Base-by-base conservation (phyloP, 129 eudicot species). In the Glebionis coronaria region DNA sequence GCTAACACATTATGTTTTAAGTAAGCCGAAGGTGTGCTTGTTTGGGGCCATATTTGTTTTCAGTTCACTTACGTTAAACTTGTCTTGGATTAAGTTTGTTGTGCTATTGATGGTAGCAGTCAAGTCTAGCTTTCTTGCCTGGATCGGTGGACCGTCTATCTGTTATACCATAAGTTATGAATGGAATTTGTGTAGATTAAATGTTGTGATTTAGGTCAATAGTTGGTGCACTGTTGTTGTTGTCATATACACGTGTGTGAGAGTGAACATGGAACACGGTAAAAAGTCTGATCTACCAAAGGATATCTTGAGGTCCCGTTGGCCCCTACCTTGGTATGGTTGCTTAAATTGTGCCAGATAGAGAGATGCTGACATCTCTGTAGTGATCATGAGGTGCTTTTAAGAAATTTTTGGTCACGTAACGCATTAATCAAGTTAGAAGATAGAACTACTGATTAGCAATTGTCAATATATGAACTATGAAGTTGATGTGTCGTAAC, bases 251-350 rank as follows among this genome's bases (percentile, higher is more conserved):
- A 18, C 49, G 58, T 8, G 44, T 27, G 16, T 23, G 65, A 2
- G 49, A 44, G 49, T 58, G 19, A 54, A 66, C 47, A 28, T 57
- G 58, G 56, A 57, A 4, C 19, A 44, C 25, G 45, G 61, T 38
- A 12, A 5, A 21, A 38, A 58, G 54, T 63, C 20, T 53, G 21
- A 35, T 62, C 16, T n/a, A 2, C 70, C 45, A 44, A 56, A 20
- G 44, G 56, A 44, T 56, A n/a, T 31, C 3, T 44, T 29, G n/a
- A 27, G 65, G 12, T 54, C 18, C 23, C 1, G n/a, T 28, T 44
- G 65, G 58, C 59, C 72, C 58, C 61, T 71, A 58, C 71, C 78
- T 55, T 18, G 62, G 46, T 21, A 44, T 65, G 35, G 45, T 56
- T 64, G 58, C 61, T 49, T 61, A n/a, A 47, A 59, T 44, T 44